Evolutionary conservation across 768 basidiomycete genomes (phyloP).

Genomic region (Serendipita vermifera): DNA sequence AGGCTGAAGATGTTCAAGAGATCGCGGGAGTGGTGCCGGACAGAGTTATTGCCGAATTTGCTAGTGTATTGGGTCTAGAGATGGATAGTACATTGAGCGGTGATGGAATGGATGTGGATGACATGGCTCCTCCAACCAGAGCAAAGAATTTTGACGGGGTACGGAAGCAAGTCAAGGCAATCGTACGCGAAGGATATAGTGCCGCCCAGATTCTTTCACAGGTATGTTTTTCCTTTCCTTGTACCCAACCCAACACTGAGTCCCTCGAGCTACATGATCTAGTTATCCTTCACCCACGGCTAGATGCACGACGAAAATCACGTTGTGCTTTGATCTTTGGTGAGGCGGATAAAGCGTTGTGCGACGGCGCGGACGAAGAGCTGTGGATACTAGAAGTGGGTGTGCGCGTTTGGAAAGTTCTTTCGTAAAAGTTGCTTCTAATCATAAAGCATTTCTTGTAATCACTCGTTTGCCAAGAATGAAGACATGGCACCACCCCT

Average conservation of each 20-base stretch:
- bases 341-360: slow-evolving; percentile 90
- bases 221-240: slow-evolving; percentile 33
- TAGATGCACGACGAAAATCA: slow-evolving; percentile 72
- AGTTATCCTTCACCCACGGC: slow-evolving; percentile 65
- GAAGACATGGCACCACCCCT: neutral
- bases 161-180: slow-evolving; percentile 53
- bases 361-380: slow-evolving; percentile 95
- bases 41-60: slow-evolving; percentile 53
- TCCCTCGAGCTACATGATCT: slow-evolving; percentile 71
- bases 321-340: slow-evolving; percentile 72
- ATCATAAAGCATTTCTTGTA: neutral
- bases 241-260: neutral
- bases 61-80: slow-evolving; percentile 60
- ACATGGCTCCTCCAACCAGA: slow-evolving; percentile 19
- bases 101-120: slow-evolving; percentile 41
- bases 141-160: slow-evolving; percentile 45
- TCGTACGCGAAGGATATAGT: slow-evolving; percentile 85
- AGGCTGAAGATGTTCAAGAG: slow-evolving; percentile 74
- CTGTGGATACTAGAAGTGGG: slow-evolving; percentile 86
- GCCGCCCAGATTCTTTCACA: slow-evolving; percentile 80
- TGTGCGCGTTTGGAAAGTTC: slow-evolving; percentile 53
- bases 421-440: neutral
- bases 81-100: slow-evolving; percentile 23
- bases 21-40: slow-evolving; percentile 93
- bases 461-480: neutral